Base-by-base conservation (phyloP, 768 basidiomycete species). In the Gelatoporia subvermispora region DNA sequence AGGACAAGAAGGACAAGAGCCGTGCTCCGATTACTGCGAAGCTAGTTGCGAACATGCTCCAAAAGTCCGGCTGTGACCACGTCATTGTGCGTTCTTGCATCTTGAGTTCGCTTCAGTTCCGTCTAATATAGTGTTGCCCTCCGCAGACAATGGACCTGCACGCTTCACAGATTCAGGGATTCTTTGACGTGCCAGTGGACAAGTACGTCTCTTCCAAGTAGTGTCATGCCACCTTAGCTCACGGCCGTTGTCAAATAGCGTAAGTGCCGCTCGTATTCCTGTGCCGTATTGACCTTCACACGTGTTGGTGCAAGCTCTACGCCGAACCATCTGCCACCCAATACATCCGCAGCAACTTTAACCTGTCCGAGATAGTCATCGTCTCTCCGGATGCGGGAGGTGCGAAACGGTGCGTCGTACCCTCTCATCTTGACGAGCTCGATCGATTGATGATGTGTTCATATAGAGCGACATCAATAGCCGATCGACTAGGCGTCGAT, bases 1-100 rank as follows among this genome's bases (percentile, higher is more conserved):
- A 98, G 68, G 96, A 99, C 74, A 97, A 97, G 68, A 99, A 98
- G 70, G 95, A 99, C 78, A 97, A 98, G 73, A 95, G 93, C 59
- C 78, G 95, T 53, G 95, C 94, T 7, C 95, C 95, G 43, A 97
- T 98, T 61, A 93, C 94, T 4, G 95, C 95, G 41, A 99, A 97
- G 72, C 82, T 99, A 22, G 92, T 99, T 21, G 95, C 96, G 45
- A 98, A 98, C 72, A 93, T 99, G 85, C 78, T 98, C 52, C 90
- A 86, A 67, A 88, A 81, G 68, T 79, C 93, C 55, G 84, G 96
- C 43, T 88, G 93, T 65, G 94, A 97, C 72, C 96, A 98, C 74
- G 86, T 98, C 63, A 95, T 98, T 51, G 92, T 94, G 65, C 69
- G 89, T 77, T 34, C 17, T 17, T 34, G 15, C 24, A 25, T 35